Evolutionary conservation across 768 basidiomycete genomes (phyloP), one percentile per base, ranked within the genome.

Genomic region (Postia placenta): DNA sequence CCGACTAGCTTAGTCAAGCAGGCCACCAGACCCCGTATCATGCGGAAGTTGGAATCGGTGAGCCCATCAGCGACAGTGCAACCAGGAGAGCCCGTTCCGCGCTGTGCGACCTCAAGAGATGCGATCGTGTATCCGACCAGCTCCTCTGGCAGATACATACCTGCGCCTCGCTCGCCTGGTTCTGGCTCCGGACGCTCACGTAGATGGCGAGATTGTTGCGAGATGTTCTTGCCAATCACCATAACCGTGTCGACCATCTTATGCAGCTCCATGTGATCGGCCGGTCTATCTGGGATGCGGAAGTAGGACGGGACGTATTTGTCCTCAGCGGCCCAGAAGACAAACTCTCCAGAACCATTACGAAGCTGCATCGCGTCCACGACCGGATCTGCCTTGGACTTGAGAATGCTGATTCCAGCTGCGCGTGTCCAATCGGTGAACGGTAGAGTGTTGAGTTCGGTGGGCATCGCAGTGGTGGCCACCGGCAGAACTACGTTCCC

Each of bases 401-500:
- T 88, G 38, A 96, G 73, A 49, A 93, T 89, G 56, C 86, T 87
- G 57, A 93, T 92, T 14, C 91, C 91, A 5, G 91, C 87, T 1
- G 82, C 80, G 2, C 93, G 81, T 28, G 94, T 90, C 90, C 90
- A 94, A 57, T 94, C 91, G 0, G 89, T 73, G 62, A 96, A 89
- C 0, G 85, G 76, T 0, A 79, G 67, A 3, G 66, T 68, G 50
- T 79, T 87, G 45, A 81, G 73, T 2, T 63, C 63, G 20, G 74
- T 64, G 28, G 70, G 74, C n/a, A 56, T 56, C 11, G 73, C 64
- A 0, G 82, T 72, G 11, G 72, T 71, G 4, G 78, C 73, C 15
- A 94, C 83, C 0, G 96, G 96, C 0, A 99, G 74, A 36, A 99
- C 85, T 25, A 92, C 81, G 64, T 99, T 99, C 2, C 95, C 93